Base-by-base conservation (phyloP, 352 stramenopile genomes). In the Plasmopara halstedii region DNA sequence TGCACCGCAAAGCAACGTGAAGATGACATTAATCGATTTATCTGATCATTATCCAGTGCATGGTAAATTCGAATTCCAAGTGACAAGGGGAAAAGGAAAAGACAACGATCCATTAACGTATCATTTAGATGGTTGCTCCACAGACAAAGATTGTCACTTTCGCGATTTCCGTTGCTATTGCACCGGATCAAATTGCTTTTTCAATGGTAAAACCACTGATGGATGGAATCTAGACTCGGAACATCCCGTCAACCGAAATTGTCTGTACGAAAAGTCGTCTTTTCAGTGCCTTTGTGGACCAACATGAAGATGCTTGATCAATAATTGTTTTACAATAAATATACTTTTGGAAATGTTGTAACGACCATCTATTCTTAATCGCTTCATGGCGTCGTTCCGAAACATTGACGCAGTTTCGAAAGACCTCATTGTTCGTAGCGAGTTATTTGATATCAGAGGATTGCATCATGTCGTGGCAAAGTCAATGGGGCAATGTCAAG, bases 41-140 rank as follows among this genome's bases (percentile, higher is more conserved):
- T 89, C 77, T 6, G 80, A 92, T 38, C 80, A 92, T 48, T 92
- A 85, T 39, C 80, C 80, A 0, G 80, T 92, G 31, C 59, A 79
- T 4, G 72, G 66, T 9, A 70, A 72, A 41, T 87, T 89, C 27
- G 62, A 75, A 33, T 92, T 89, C 33, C 57, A 63, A 0, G 61
- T 87, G 13, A 71, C 70, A 21, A 54, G 22, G 14, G 64, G 61
- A 1, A 54, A 67, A 25, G 58, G 58, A 7, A 62, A 63, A 6
- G 70, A 83, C 50, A 59, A 73, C 26, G 68, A 88, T 39, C 67
- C 70, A 1, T 53, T 62, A 21, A 74, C 58, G 20, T 77, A 79
- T 25, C 73, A 91, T 55, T 58, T 91, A 29, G 73, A 90, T 26
- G 76, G 79, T 42, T 90, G 79, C 61, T 85, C 79, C 19, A 81